Evolutionary conservation across 768 basidiomycete genomes (phyloP), one percentile per base, ranked within the genome.

Genomic region (Lyophyllum decastes): DNA sequence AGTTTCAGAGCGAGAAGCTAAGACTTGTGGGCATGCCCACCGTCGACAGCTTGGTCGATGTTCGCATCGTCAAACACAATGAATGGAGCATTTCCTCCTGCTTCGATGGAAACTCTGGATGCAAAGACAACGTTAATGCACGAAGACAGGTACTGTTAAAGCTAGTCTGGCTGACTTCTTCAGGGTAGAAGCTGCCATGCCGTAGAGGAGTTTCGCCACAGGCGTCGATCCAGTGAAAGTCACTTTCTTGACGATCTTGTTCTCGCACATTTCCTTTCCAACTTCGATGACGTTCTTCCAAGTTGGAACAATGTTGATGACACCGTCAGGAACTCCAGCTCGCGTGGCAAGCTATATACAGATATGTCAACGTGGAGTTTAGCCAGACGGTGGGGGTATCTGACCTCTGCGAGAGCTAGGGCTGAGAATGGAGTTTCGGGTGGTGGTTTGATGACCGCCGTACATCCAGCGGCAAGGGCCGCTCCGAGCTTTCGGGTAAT

Each of bases 1-100:
- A 59, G 22, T 40, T 48, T 57, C 26, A 46, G 25, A 19, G 41
- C 16, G 40, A n/a, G 12, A 54, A 22, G 30, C 24, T 24, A 35
- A n/a, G 41, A 34, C 35, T 19, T 58, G 33, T 63, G 43, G 52
- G 57, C 55, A 4, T 61, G 68, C 59, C 58, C 69, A 83, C 95
- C 92, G 62, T 88, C 86, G 7, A 99, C 93, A 26, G 97, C 97
- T 55, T 89, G 86, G 49, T 94, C 92, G 51, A 99, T 82, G 69
- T 98, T 88, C 0, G 95, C 96, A 67, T 98, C 97, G 61, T 94
- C 91, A 70, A 99, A 98, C 7, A 99, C 91, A 64, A 98, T 97
- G 72, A 99, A 95, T 0, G 96, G 91, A 0, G 95, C 87, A 63
- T 98, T 98, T 26, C 97, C 96, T 14, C 95, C 94, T 26, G 94